Evolutionary conservation across 495 filamentous ascomycete genomes (phyloP), one percentile per base, ranked within the genome.

Genomic region (Tuber melanosporum): DNA sequence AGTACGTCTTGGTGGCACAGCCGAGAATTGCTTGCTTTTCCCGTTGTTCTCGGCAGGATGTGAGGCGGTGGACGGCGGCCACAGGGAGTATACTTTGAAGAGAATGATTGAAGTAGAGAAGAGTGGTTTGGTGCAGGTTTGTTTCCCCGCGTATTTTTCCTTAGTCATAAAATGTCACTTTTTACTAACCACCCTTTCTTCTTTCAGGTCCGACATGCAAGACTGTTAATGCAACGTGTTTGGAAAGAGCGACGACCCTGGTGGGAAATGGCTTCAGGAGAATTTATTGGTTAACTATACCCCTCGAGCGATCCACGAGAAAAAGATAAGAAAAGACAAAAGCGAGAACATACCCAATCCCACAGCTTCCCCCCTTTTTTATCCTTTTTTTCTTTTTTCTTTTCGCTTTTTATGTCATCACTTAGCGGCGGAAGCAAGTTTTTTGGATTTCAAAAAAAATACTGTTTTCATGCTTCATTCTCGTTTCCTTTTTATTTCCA

Each of bases 11-110:
- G 90, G 91, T 26, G 90, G 90, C 22, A 90, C 91, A 39, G 92
- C 91, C 0, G 93, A 94, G 84, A 90, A 90, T 6, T 93, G 91
- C 81, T 86, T 93, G 9, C 82, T 97, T 71, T 94, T 96, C 74
- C 93, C 93, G 1, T 88, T 96, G 84, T 95, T 96, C 84, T 92
- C 91, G 14, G 93, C 93, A 8, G 93, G 93, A 1, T 94, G 92
- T 81, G 92, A 95, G 81, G 89, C 90, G 4, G 83, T 85, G 70
- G 87, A 90, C 70, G 76, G 84, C 43, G 82, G 83, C 17, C 89
- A 91, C 74, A 85, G 91, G 52, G 81, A 84, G 36, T 87, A 89
- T 76, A 90, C 94, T 26, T 85, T 93, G 80, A 88, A 90, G 77
- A 85, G 93, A 71, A 87, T 97, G 83, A 87, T 87, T 82, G 87